Evolutionary conservation across 495 filamentous ascomycete species (phyloP), one percentile per base, ranked within the genome.

Genomic region (Oidiodendron maius): DNA sequence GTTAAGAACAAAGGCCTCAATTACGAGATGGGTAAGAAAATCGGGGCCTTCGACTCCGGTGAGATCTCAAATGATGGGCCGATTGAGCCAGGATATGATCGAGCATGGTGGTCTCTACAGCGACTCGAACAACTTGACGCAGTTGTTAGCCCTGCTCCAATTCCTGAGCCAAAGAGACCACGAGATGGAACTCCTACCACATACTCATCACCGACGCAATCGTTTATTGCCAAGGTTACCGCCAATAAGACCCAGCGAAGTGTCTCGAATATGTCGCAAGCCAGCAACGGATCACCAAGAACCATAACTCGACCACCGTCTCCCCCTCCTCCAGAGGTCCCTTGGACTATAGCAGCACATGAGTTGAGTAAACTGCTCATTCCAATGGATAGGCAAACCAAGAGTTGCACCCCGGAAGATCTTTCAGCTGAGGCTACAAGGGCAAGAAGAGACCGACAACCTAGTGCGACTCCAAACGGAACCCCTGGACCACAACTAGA

Each of bases 331-430:
- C 86, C 88, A 4, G 82, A 89, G 21, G 83, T 96, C 0, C 71
- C 81, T 34, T 97, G 94, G 93, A 81, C 84, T 1, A 78, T 82
- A 34, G 89, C 89, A 12, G 73, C 89, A 0, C 74, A 82, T 57
- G 91, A 95, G 59, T 63, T 96, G 13, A 86, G 80, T 56, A 91
- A 88, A 60, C 63, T 90, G 3, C 77, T 97, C 21, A 85, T 96
- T 40, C 93, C 93, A 1, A 67, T 65, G 9, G 68, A 80, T 53
- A 74, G 87, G 9, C 77, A 87, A 62, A 87, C 82, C 0, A 71
- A 63, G 20, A 95, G 88, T 64, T 88, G 73, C 58, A 82, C 68
- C n/a, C 71, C 75, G 4, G 82, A 91, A 56, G 89, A 95, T 16
- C 71, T 95, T 23, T 79, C 81, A 52, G 76, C 77, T 2, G 78